Evolutionary conservation across 2,329 filamentous ascomycete genomes (phyloP).

Genomic region (Polychaeton citri): DNA sequence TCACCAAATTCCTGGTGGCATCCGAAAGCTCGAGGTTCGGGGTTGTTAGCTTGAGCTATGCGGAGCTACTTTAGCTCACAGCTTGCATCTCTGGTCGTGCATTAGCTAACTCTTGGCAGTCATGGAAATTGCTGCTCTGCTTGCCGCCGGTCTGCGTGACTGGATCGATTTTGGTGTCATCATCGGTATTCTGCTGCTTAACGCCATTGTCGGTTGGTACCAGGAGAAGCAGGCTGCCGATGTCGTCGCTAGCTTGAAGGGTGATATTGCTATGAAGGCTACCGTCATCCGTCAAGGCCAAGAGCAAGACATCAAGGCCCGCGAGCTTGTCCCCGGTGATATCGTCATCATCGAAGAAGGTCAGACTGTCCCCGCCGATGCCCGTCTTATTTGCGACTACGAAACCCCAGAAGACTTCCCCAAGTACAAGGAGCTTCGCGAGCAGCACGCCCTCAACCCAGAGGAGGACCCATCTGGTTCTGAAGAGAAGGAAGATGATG

Average conservation of each 20-base stretch:
- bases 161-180: slow-evolving; percentile 72
- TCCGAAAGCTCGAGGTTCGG: slow-evolving; percentile 5
- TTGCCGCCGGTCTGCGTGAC: slow-evolving; percentile 60
- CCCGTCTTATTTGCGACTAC: slow-evolving; percentile 61
- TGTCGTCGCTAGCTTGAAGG: slow-evolving; percentile 60
- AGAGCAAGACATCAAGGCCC: slow-evolving; percentile 56
- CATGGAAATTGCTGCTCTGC: slow-evolving; percentile 63
- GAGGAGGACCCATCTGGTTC: slow-evolving; percentile 46
- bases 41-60: slow-evolving; percentile 9
- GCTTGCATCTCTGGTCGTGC: slow-evolving; percentile 7
- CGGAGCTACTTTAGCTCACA: slow-evolving; percentile 15
- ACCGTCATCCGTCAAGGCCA: slow-evolving; percentile 53
- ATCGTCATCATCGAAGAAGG: slow-evolving; percentile 63
- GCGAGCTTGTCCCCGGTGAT: slow-evolving; percentile 64
- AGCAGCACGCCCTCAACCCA: slow-evolving; percentile 38
- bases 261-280: slow-evolving; percentile 65
- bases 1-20: no score
- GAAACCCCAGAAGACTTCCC: slow-evolving; percentile 53
- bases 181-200: slow-evolving; percentile 60
- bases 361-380: slow-evolving; percentile 55
- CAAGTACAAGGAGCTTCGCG: slow-evolving; percentile 51
- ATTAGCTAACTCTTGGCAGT: slow-evolving; percentile 32
- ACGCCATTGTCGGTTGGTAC: slow-evolving; percentile 67
- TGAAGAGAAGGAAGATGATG: slow-evolving; percentile 47
- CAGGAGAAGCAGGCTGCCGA: slow-evolving; percentile 71